Base-by-base conservation (phyloP, 495 filamentous ascomycete species). In the Annulohypoxylon bovei region DNA sequence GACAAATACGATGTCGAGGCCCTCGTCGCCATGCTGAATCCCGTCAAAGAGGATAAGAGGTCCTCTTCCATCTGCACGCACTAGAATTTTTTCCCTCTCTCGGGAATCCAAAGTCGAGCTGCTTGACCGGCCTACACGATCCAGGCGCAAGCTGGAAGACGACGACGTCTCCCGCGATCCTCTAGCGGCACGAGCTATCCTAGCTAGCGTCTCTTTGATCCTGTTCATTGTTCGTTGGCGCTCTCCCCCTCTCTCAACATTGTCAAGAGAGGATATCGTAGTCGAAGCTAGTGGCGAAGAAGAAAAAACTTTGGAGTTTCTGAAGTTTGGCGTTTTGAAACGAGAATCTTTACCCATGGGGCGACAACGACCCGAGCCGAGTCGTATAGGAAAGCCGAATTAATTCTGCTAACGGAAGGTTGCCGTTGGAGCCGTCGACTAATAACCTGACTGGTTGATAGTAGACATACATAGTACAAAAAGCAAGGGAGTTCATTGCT, bases 181-280 rank as follows among this genome's bases (percentile, higher is more conserved):
- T 25, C 68, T 66, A 64, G 65, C 67, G 23, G 73, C 73, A 47
- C 73, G 74, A 49, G 74, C 73, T 56, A 77, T 72, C 37, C 76
- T 73, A 70, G 76, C 76, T 44, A 77, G 67, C 39, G 76, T 74
- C 62, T 77, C 73, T 58, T 65, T 77, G 54, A 77, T 77, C 68
- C 71, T 71, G 58, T 77, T 73, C 76, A 77, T 77, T 62, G 70
- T 73, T 75, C 75, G 54, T 75, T 22, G 37, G 63, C 55, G 50
- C 60, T 46, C 50, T 55, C 61, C 37, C 50, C 57, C 55, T 47
- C 53, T 59, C 44, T 63, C 63, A 60, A 44, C 70, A 68, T 72
- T 22, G 70, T 55, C 37, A 50, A 52, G 47, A 56, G 53, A 65
- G 18, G 37, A 27, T 49, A 32, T 54, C 23, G 14, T 18, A 6